Evolutionary conservation across 345 rosid species (phyloP).

Genomic region (Nephelium lappaceum): DNA sequence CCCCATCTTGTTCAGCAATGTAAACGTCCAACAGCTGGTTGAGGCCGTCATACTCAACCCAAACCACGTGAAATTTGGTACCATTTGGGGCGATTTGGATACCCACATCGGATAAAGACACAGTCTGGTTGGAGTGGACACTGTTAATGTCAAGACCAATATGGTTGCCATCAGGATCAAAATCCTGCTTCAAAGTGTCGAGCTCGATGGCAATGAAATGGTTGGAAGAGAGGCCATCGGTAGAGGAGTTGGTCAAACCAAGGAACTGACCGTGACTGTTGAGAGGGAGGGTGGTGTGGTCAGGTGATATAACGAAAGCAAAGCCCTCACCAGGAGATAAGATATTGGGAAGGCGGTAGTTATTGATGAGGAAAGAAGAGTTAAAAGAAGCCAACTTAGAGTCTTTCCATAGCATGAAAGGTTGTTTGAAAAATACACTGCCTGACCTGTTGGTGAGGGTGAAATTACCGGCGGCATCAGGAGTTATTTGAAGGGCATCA

Average conservation of each 20-base stretch:
- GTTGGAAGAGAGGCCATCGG: conserved; percentile 43
- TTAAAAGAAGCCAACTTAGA: conserved; percentile 52
- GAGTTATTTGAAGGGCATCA: conserved; percentile 54
- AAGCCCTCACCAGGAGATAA: conserved; percentile 48
- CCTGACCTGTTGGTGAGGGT: conserved; percentile 41
- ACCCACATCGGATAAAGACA: conserved; percentile 28
- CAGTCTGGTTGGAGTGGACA: conserved; percentile 35
- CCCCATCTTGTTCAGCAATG: conserved; percentile 34
- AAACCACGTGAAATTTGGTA: conserved; percentile 34
- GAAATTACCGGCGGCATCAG: conserved; percentile 39
- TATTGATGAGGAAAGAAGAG: conserved; percentile 50
- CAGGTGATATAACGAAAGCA: conserved; percentile 52
- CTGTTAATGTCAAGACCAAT: conserved; percentile 58
- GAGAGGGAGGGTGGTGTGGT: conserved; percentile 25
- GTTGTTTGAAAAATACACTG: conserved; percentile 33
- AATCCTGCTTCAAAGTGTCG: conserved; percentile 55
- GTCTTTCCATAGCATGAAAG: conserved; percentile 43
- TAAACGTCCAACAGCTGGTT: conserved; percentile 37
- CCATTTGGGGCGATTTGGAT: conserved; percentile 41
- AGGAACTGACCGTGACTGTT: conserved; percentile 47
- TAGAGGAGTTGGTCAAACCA: conserved; percentile 58
- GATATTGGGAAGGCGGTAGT: conserved; percentile 25
- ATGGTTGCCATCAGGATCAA: conserved; percentile 68
- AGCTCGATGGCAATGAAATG: conserved; percentile 54
- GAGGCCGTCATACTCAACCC: conserved; percentile 53